Base-by-base conservation (phyloP, 192 early-diverging fungal species). In the Umbelopsis sp. region DNA sequence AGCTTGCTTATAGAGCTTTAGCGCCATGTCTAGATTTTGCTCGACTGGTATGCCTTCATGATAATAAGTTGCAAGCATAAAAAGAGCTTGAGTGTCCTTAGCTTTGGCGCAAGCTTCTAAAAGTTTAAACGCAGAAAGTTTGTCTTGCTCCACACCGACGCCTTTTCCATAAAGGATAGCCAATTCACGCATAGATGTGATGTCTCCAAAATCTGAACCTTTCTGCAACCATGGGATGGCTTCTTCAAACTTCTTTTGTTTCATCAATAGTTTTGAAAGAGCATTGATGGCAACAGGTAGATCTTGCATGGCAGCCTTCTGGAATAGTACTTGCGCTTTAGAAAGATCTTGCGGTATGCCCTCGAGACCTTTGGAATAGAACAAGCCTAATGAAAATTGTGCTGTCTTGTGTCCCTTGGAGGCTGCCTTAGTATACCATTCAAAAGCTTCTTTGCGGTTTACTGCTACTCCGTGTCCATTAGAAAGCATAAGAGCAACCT, bases 401-500 rank as follows among this genome's bases (percentile, higher is more conserved):
- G 77, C 83, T 2, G 45, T 66, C 13, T 41, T 35, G 46, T 66
- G 47, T 22, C 80, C 79, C 20, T 68, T 50, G 1, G 73, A 37
- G 12, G 70, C 69, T 33, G 81, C 74, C 23, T 75, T 76, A 10
- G 64, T 49, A 46, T 78, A 80, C 74, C 73, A 84, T 37, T 73
- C 67, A 58, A 81, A 74, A 16, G 83, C 83, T 18, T 71, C 71
- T 15, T 21, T 21, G 12, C 68, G 72, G 51, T 79, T 71, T 21
- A 49, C 46, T 3, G 46, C 9, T 18, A 76, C 73, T 20, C 81
- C 81, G 45, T 58, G 46, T 10, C 81, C 81, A 64, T 77, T 72
- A 12, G 71, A 78, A 33, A 79, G 68, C 80, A 82, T 82, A n/a
- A 72, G 67, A 11, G 70, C 78, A 25, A 78, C 65, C 77, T 78